Base-by-base conservation (phyloP, 1,139 yeast species). In the Saccharomycopsis phalli region DNA sequence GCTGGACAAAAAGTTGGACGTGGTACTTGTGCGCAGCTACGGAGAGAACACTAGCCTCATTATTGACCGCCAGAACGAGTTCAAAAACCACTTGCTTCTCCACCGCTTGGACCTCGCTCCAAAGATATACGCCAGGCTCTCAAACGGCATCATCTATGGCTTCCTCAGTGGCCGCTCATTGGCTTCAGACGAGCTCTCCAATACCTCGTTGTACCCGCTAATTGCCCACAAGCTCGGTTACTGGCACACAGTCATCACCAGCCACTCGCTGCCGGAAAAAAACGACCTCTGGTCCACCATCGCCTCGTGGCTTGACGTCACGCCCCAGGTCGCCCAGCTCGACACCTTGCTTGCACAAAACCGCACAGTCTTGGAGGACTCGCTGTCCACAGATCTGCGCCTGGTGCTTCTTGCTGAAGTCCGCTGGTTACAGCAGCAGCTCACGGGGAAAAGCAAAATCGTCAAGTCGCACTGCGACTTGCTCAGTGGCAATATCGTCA, bases 21-120 rank as follows among this genome's bases (percentile, higher is more conserved):
- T 61, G 4, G 77, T 79, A 2, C 65, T 82, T 31, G 76, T 81
- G 47, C 63, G 94, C 44, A 79, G 82, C 0, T 82, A 81, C 51
- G 94, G 94, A 7, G 72, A 74, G 44, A 88, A 88, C 14, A 82
- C 94, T 0, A 71, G 70, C 46, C 62, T 78, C 30, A 80, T 82
- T 43, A 82, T 82, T 33, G 87, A 81, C 56, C 65, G 94, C 49
- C 81, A 79, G 51, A 63, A 88, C 26, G 94, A 82, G 55, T 79
- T 76, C 54, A 78, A 80, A 25, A 78, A 81, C 49, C 91, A 81
- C 55, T 58, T 76, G 42, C 72, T 76, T 37, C 64, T 82, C 39
- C 69, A 78, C 51, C 67, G 80, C 2, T 64, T 76, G 31, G 62
- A 66, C 6, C 66, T 82, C 49, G 93, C 93, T 0, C 87, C 93